Conservation (phyloP, 352 stramenopile genomes). For the Globisporangium takayamanum region DNA sequence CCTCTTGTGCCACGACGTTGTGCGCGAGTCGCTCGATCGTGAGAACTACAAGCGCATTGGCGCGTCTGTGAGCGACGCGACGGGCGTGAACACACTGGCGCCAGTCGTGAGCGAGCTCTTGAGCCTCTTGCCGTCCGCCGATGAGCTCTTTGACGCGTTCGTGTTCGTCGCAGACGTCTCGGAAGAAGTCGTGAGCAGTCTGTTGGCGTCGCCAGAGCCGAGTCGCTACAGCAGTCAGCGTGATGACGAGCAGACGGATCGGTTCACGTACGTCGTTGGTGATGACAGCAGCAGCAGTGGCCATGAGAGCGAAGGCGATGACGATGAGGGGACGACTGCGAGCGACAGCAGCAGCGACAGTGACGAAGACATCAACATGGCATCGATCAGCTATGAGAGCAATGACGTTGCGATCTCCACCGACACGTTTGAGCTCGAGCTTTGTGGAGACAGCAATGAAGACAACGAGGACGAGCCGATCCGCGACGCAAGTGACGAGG, state of each 20-base stretch:
- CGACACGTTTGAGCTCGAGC: conserved; percentile 13
- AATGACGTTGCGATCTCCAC: conserved; percentile 7
- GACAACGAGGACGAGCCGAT: conserved; percentile 18
- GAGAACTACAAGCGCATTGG: conserved; percentile 58
- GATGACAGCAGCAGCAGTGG: conserved; percentile 8
- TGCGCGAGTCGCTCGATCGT: conserved; percentile 48
- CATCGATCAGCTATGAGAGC: conserved; percentile 1
- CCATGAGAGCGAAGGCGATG: conserved; percentile 1
- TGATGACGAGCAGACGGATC: conserved; percentile 7
- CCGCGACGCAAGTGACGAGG: conserved; percentile 12
- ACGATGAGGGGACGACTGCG: conserved; percentile 1
- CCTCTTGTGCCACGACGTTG: conserved; percentile 53
- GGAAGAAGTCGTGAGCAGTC: conserved; percentile 37
- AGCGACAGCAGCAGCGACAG: conserved; percentile 13
- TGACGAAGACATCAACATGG: conserved; percentile 3
- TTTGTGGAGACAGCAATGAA: conserved; percentile 5
- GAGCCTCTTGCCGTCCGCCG: conserved; percentile 53
- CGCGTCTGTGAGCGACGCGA: conserved; percentile 30
- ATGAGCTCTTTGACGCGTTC: conserved; percentile 52
- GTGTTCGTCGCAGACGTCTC: conserved; percentile 56
- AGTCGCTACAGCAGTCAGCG: neutral
- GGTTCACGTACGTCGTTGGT: conserved; percentile 32
- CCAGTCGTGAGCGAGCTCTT: conserved; percentile 42
- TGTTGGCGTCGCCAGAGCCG: conserved; percentile 6
- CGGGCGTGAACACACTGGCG: conserved; percentile 33